phyloP scores from a whole-genome alignment of 2,329 filamentous ascomycete genomes.

The Fusarium heterosporum region DNA sequence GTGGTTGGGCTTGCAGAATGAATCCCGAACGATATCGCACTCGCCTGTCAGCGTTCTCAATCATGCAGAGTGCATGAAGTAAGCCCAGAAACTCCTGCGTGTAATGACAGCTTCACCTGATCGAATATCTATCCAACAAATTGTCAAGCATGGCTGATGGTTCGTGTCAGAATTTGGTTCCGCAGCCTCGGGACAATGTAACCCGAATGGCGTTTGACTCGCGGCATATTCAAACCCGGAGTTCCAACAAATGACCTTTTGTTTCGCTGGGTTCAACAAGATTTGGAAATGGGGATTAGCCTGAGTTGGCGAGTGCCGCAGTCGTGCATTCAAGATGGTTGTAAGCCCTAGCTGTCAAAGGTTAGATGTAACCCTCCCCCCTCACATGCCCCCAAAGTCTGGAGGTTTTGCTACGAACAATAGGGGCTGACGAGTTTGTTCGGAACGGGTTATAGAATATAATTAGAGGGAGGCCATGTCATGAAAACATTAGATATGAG shows the following conservation, averaged over 20 bases:
- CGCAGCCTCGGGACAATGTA: slow-evolving; percentile 29
- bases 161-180: slow-evolving; percentile 1
- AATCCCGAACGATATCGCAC: slow-evolving; percentile 28
- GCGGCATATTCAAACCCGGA: not conserved
- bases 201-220: slow-evolving; percentile 10
- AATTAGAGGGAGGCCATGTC: not conserved
- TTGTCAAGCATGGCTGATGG: slow-evolving; percentile 1
- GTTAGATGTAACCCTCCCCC: slow-evolving; percentile 8
- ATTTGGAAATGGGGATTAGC: slow-evolving; percentile 15
- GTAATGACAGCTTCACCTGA: slow-evolving; percentile 13
- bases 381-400: not conserved
- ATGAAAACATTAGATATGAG: not conserved
- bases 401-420: not conserved
- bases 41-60: slow-evolving; percentile 6
- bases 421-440: not conserved
- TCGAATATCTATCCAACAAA: not conserved
- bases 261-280: not conserved
- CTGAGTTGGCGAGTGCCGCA: slow-evolving; percentile 26
- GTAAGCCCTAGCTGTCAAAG: slow-evolving; percentile 17
- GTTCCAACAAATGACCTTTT: not conserved
- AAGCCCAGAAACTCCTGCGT: not conserved
- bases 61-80: slow-evolving; percentile 3
- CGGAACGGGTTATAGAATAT: not conserved
- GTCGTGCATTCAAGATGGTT: slow-evolving; percentile 18
- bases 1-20: not conserved